These are phyloP conservation scores for Apocynum venetum DNA, from an alignment of 257 asterid species.

Conservation along the genomic window DNA sequence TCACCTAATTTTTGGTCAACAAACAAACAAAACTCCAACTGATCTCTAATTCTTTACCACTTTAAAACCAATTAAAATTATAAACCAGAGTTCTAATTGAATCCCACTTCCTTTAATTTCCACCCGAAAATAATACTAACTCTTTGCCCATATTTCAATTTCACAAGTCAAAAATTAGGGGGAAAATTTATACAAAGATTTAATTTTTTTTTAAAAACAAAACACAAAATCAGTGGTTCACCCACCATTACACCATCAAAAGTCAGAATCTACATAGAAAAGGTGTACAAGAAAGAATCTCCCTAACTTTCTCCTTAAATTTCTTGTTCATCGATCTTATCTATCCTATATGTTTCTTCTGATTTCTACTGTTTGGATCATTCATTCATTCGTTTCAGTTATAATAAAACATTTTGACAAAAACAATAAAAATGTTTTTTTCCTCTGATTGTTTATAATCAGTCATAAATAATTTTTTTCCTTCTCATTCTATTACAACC, in stretches of 20 bases:
- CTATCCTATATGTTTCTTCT: background rate
- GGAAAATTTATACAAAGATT: too few relatives aligned
- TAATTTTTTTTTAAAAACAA: too few relatives aligned
- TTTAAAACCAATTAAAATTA: background rate
- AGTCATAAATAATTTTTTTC: background rate
- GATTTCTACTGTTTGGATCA: constrained; percentile 2
- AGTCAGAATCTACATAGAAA: constrained; percentile 34
- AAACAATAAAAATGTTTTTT: background rate
- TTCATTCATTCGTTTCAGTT: background rate
- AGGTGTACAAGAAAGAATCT: constrained; percentile 37
- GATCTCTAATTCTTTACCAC: constrained; percentile 2
- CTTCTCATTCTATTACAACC: constrained; percentile 14
- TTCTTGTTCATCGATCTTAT: constrained; percentile 38
- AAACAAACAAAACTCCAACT: constrained; percentile 29
- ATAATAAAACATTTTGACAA: background rate
- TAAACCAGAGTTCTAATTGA: background rate
- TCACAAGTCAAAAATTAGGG: too few relatives aligned
- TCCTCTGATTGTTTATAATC: background rate
- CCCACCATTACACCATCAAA: constrained; percentile 35
- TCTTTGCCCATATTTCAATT: too few relatives aligned
- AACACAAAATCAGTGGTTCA: constrained; percentile 24
- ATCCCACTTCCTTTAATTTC: constrained; percentile 6
- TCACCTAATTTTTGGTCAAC: constrained; percentile 43
- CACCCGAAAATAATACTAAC: too few relatives aligned
- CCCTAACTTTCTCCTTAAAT: constrained; percentile 28